Percentiles rank a stretch among this genome's conserved stretches.
phyloP scores from a whole-genome alignment of 441 rosid genomes.

The Francoa sonchifolia region DNA sequence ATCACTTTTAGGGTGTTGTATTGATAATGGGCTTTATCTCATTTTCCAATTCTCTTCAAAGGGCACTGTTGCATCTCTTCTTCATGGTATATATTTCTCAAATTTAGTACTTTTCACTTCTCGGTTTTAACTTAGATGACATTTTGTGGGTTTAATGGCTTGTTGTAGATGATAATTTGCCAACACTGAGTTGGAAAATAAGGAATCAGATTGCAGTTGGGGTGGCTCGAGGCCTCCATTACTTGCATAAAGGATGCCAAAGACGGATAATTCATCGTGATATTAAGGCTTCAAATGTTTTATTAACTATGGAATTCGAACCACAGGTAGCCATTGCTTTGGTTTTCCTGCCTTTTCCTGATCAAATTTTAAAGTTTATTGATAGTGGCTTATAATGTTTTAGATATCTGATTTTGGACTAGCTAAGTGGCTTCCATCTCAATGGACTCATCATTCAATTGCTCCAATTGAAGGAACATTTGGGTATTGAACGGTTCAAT shows the following conservation, averaged over 20 bases:
- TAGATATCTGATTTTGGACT: constrained; percentile 95
- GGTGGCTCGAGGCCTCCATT: constrained; percentile 71
- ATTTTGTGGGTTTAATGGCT: neutral
- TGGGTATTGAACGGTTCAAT: constrained; percentile 40
- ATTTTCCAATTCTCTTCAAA: constrained; percentile 69
- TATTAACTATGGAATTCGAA: constrained; percentile 61
- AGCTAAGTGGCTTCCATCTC: constrained; percentile 97
- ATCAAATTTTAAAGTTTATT: neutral
- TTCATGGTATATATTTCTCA: constrained; percentile 47
- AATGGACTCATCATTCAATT: constrained; percentile 94
- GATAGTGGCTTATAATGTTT: neutral
- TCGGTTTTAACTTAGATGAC: constrained; percentile 1
- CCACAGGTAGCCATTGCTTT: constrained; percentile 32
- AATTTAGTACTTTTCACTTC: neutral
- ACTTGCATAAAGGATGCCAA: constrained; percentile 85
- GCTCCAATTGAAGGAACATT: constrained; percentile 98
- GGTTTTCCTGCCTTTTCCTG: neutral
- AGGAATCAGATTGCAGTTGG: constrained; percentile 73
- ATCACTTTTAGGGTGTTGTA: constrained; percentile 74
- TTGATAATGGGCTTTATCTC: constrained; percentile 82
- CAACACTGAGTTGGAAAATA: constrained; percentile 57
- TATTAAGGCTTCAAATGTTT: constrained; percentile 78
- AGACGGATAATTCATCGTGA: constrained; percentile 89
- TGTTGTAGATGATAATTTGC: constrained; percentile 36
- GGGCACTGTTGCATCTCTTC: constrained; percentile 86